phyloP scores from a whole-genome alignment of 2,329 filamentous ascomycete species.

The Fusarium floridanum region DNA sequence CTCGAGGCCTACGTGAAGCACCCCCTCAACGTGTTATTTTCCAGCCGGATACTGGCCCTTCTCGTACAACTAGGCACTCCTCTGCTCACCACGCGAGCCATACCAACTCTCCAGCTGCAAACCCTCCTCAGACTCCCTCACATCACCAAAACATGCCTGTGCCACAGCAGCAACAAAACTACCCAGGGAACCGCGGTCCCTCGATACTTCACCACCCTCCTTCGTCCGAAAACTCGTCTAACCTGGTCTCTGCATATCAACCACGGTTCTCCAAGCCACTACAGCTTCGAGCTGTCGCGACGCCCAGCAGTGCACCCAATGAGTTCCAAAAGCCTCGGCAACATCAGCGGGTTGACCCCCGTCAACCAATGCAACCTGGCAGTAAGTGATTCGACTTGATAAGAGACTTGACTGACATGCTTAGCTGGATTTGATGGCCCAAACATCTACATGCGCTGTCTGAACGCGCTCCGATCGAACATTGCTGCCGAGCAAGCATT shows the following conservation, averaged over 20 bases:
- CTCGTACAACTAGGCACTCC: slow-evolving; percentile 72
- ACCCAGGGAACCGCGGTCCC: slow-evolving; percentile 56
- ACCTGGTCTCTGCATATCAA: slow-evolving; percentile 77
- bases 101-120: slow-evolving; percentile 45
- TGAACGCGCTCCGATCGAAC: slow-evolving; percentile 84
- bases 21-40: slow-evolving; percentile 87
- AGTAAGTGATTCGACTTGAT: slow-evolving; percentile 59
- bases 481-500: slow-evolving; percentile 89
- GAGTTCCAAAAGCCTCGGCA: slow-evolving; percentile 67
- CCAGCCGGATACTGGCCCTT: slow-evolving; percentile 80
- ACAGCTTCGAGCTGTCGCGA: slow-evolving; percentile 79
- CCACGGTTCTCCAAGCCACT: slow-evolving; percentile 73
- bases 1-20: slow-evolving; percentile 80
- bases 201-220: slow-evolving; percentile 65
- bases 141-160: slow-evolving; percentile 53
- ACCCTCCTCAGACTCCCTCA: slow-evolving; percentile 46
- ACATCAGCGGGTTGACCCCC: slow-evolving; percentile 55
- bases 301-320: slow-evolving; percentile 79
- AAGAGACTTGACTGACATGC: slow-evolving; percentile 23
- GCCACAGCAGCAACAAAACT: slow-evolving; percentile 46
- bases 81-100: slow-evolving; percentile 57
- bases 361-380: slow-evolving; percentile 69
- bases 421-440: slow-evolving; percentile 77
- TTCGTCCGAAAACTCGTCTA: slow-evolving; percentile 68
- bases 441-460: slow-evolving; percentile 91